These are phyloP conservation scores for Globisporangium megalacanthum DNA, from an alignment of 352 stramenopile species.

Conservation along the genomic window DNA sequence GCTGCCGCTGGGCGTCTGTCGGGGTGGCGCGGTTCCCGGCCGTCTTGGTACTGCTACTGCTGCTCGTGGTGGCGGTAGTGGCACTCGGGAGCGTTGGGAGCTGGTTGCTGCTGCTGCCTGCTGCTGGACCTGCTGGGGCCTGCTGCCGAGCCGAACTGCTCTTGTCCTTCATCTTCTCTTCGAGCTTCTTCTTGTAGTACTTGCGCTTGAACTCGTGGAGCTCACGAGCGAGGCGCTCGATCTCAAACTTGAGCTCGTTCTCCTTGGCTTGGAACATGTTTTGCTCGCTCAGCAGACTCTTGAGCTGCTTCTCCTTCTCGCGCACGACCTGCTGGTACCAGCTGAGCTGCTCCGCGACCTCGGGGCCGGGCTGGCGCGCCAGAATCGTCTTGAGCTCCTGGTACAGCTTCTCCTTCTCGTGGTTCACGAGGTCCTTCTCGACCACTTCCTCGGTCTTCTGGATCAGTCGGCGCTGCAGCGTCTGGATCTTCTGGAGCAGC, in stretches of 20 bases:
- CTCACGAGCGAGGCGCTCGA: constrained; percentile 89
- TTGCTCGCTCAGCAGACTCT: constrained; percentile 94
- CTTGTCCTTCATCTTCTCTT: constrained; percentile 79
- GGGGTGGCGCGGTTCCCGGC: constrained; percentile 22
- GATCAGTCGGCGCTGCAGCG: constrained; percentile 92
- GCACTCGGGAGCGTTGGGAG: constrained; percentile 27
- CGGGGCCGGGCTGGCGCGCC: constrained; percentile 89
- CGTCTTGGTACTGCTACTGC: constrained; percentile 4
- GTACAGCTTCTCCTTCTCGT: constrained; percentile 96
- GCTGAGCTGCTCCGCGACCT: constrained; percentile 94
- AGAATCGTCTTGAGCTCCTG: constrained; percentile 93
- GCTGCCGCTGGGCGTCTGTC: constrained; percentile 77
- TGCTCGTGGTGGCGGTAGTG: constrained; percentile 10
- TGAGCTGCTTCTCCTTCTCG: constrained; percentile 96
- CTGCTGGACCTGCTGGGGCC: constrained; percentile 8
- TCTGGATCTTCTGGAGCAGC: constrained; percentile 96
- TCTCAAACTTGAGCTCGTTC: constrained; percentile 95
- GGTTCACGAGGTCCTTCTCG: constrained; percentile 93
- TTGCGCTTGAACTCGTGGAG: constrained; percentile 94
- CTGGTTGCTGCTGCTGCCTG: constrained; percentile 5
- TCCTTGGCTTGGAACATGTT: constrained; percentile 96
- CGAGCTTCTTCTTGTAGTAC: constrained; percentile 93
- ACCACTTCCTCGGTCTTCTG: constrained; percentile 94
- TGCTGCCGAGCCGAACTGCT: constrained; percentile 29
- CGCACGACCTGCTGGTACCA: constrained; percentile 94